phyloP scores from a whole-genome alignment of 306 rosid species.

The Pyrus betulifolia region DNA sequence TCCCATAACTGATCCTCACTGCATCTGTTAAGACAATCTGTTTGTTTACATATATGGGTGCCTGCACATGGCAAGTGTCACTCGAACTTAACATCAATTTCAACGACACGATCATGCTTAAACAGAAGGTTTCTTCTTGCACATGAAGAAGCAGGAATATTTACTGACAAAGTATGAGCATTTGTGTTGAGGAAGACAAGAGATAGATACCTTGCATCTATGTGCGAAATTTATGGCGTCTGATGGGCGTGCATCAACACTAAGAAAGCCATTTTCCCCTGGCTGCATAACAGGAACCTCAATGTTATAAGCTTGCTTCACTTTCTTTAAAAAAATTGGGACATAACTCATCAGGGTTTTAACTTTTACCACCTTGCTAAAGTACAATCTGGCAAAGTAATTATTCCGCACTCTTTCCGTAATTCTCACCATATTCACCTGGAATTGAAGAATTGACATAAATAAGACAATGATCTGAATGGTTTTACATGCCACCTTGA shows the following conservation, averaged over 20 bases:
- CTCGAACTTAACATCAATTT: conserved; percentile 14
- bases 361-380: conserved; percentile 57
- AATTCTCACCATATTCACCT: conserved; percentile 82
- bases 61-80: conserved; percentile 53
- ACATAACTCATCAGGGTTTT: background rate
- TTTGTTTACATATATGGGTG: conserved; percentile 88
- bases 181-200: background rate
- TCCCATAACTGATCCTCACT: conserved; percentile 64
- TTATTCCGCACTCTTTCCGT: conserved; percentile 77
- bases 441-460: conserved; percentile 10
- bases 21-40: conserved; percentile 73
- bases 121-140: background rate
- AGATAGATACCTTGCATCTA: conserved; percentile 64
- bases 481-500: conserved; percentile 2
- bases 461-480: conserved; percentile 10
- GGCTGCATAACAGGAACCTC: conserved; percentile 56
- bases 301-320: conserved; percentile 2
- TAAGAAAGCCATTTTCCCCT: conserved; percentile 54
- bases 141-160: background rate
- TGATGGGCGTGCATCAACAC: conserved; percentile 90
- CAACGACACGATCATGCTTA: background rate
- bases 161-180: background rate
- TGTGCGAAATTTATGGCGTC: conserved; percentile 90
- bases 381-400: conserved; percentile 76
- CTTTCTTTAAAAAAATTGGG: conserved; percentile 1